These are phyloP conservation scores for Melocanna baccifera DNA, from an alignment of 176 grass and related monocot genomes.

Conservation along the genomic window DNA sequence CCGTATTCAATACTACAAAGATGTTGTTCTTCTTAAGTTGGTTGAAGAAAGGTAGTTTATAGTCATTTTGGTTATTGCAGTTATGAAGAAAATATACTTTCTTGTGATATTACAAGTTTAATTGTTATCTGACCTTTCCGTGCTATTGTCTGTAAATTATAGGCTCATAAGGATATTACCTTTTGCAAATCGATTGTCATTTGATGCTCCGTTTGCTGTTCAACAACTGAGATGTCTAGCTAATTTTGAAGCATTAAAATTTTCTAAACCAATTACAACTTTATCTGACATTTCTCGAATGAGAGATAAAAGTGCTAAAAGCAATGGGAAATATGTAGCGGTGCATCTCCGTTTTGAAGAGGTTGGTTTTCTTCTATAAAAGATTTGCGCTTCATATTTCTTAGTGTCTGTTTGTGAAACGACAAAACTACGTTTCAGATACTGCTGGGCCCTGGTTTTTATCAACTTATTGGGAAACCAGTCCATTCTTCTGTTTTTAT, in stretches of 20 bases:
- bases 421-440: not conserved
- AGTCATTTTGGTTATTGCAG: conserved; percentile 18
- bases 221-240: conserved; percentile 87
- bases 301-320: conserved; percentile 65
- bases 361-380: conserved; percentile 50
- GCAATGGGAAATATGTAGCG: conserved; percentile 79
- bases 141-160: conserved; percentile 14
- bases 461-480: not conserved
- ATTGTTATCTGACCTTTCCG: conserved; percentile 1
- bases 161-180: conserved; percentile 97
- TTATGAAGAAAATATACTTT: conserved; percentile 1
- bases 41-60: conserved; percentile 81
- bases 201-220: conserved; percentile 80
- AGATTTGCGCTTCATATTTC: not conserved
- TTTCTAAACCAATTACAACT: conserved; percentile 77
- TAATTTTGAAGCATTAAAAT: conserved; percentile 94
- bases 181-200: conserved; percentile 88
- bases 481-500: conserved; percentile 13
- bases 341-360: conserved; percentile 99
- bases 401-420: conserved; percentile 3
- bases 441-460: not conserved
- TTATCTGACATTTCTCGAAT: conserved; percentile 90
- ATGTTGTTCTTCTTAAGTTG: conserved; percentile 83
- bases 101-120: conserved; percentile 9
- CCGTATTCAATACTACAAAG: conserved; percentile 77